Base-by-base conservation (phyloP, 345 rosid genomes). In the Raphanus sativus region DNA sequence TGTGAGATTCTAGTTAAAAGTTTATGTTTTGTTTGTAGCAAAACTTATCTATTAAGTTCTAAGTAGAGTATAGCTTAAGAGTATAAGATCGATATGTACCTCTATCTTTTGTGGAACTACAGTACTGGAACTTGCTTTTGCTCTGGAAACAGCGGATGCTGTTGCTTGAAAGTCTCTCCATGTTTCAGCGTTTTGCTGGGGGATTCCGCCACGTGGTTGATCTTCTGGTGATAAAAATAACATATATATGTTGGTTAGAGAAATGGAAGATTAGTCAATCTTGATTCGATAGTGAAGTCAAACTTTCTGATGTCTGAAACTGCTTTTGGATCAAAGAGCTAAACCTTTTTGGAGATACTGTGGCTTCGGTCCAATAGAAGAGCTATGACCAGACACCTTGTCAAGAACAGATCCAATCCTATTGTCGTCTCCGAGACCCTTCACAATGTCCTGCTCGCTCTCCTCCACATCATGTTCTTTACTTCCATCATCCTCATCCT, bases 291-390 rank as follows among this genome's bases (percentile, higher is more conserved):
- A 66, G 29, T 64, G 59, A 71, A 71, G 67, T 29, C 55, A 2
- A 70, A 40, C 15, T 28, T 65, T 42, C 68, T 72, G 17, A 73
- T 60, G 30, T 62, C 48, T 52, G 30, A 36, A 67, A 67, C 61
- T 67, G 26, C 69, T 60, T 52, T 60, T 66, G 68, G 56, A 78
- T 71, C 8, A 63, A n/a, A 55, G 25, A 58, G 33, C 88, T 81
- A 75, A 32, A 90, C 98, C 96, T 87, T 73, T 74, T 4, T 70
- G 17, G 65, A 76, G 8, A 63, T 86, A 75, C 67, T 80, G 79
- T 21, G 63, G 65, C 26, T 77, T 73, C 77, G 77, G 76, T 77
- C 62, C 69, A 78, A 62, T 32, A 58, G 36, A 76, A 52, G 70
- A 74, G 72, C 50, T 73, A 29, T 69, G 69, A 38, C 65, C 62